Evolutionary conservation across 148 eudicot genomes (phyloP), one percentile per base, ranked within the genome.

Genomic region (Dianthus caryophyllus): DNA sequence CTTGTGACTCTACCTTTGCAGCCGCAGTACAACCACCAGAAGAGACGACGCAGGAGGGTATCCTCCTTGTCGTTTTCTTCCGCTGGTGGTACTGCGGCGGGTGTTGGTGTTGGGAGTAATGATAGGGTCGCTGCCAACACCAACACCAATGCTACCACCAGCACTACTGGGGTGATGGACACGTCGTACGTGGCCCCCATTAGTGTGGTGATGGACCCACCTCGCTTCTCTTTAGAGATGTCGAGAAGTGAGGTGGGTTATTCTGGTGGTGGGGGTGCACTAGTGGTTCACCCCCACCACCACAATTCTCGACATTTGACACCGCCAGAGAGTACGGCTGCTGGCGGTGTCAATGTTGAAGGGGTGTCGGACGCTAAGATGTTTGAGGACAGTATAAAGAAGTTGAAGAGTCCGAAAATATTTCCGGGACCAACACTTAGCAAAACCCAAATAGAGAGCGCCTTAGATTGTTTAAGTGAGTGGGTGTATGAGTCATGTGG

Each of bases 401-500:
- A 80, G 73, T 71, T 90, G 8, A 86, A 90, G 74, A 86, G 92
- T 38, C 99, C 99, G 0, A 92, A 87, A 71, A 71, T 87, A 20
- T 84, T 87, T 2, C 87, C 87, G 47, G 81, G 88, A 3, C 87
- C 83, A 43, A 73, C 79, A 17, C 43, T 94, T 25, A 90, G 75
- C 67, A 94, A 86, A 72, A 53, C 76, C 16, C 96, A 85, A 59
- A 75, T 85, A 26, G 93, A 88, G 57, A 67, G 85, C 57, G 87
- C 96, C 0, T 73, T 90, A 18, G 81, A 79, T 71, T 81, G 27
- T 71, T 82, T 94, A 24, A 80, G 96, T 27, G 96, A 88, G 73
- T 94, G 99, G 99, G 86, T 86, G 16, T 90, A 83, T 44, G 96
- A 94, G 47, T 88, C 85, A 21, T 85, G 90, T 73, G 97, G 99